These are phyloP conservation scores for Aurifilum marmelostoma DNA, from an alignment of 2,329 filamentous ascomycete genomes.

Conservation along the genomic window DNA sequence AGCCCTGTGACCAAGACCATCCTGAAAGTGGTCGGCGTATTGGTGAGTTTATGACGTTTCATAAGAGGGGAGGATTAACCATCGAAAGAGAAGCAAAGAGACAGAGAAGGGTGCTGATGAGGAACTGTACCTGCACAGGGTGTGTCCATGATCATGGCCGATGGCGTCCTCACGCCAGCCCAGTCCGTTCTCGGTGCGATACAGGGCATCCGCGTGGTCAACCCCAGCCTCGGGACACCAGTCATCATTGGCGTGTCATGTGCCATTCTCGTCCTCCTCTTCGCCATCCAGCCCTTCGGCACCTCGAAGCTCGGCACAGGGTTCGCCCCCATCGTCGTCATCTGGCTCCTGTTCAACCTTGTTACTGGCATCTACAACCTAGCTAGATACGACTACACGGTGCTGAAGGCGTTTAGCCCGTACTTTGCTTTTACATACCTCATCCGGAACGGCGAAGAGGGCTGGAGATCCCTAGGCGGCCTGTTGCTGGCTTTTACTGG, in stretches of 20 bases:
- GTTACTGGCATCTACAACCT: conserved; percentile 67
- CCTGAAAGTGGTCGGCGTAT: conserved; percentile 64
- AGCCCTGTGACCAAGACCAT: conserved; percentile 54
- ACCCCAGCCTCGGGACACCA: conserved; percentile 55
- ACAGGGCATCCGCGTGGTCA: conserved; percentile 64
- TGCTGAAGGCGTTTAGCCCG: conserved; percentile 60
- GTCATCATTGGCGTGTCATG: conserved; percentile 67
- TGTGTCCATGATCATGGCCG: conserved; percentile 68
- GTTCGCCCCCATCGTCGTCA: conserved; percentile 68
- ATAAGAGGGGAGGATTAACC: too few species aligned
- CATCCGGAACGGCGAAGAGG: conserved; percentile 58
- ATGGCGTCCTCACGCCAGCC: conserved; percentile 70
- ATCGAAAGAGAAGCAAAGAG: background rate
- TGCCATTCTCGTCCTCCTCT: conserved; percentile 66
- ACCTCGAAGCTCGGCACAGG: conserved; percentile 60
- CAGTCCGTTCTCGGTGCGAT: conserved; percentile 72
- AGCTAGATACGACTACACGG: conserved; percentile 53
- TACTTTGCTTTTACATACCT: conserved; percentile 66
- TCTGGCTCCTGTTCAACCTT: conserved; percentile 69
- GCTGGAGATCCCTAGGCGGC: conserved; percentile 70
- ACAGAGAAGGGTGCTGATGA: background rate
- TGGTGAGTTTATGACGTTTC: conserved; percentile 37
- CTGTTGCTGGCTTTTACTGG: conserved; percentile 76
- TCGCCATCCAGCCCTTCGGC: conserved; percentile 67
- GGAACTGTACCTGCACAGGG: conserved; percentile 38